phyloP scores from a whole-genome alignment of 768 basidiomycete species.

The Rhodocollybia butyracea region DNA sequence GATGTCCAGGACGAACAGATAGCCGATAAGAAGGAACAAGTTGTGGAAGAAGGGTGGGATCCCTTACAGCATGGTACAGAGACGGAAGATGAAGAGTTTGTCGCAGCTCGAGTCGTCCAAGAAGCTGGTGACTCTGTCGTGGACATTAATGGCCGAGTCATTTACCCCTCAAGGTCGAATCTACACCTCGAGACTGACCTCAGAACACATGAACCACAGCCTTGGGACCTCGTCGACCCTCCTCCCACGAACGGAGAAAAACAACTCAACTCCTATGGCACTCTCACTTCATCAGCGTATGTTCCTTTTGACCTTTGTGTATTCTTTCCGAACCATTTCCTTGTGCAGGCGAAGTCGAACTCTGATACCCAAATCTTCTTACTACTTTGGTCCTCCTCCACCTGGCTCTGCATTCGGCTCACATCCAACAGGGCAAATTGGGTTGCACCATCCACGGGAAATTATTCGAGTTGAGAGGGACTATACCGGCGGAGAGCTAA shows the following conservation, averaged over 20 bases:
- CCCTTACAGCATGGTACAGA: slow-evolving; percentile 13
- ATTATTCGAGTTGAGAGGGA: slow-evolving; percentile 91
- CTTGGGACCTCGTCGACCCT: slow-evolving; percentile 62
- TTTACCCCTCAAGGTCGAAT: slow-evolving; percentile 27
- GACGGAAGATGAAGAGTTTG: slow-evolving; percentile 7
- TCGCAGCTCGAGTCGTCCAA: slow-evolving; percentile 6
- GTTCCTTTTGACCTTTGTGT: slow-evolving; percentile 18
- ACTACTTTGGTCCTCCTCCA: slow-evolving; percentile 81
- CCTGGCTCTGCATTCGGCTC: slow-evolving; percentile 80
- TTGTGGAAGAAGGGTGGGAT: slow-evolving; percentile 16
- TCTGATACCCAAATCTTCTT: slow-evolving; percentile 73
- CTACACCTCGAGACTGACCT: slow-evolving; percentile 50
- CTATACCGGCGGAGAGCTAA: slow-evolving; percentile 85
- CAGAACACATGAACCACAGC: slow-evolving; percentile 53
- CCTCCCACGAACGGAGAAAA: slow-evolving; percentile 22
- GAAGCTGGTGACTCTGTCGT: slow-evolving; percentile 16
- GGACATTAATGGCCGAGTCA: slow-evolving; percentile 22
- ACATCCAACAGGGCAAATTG: slow-evolving; percentile 78
- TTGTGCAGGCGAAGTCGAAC: slow-evolving; percentile 35
- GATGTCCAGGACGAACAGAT: not conserved
- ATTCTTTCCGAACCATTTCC: slow-evolving; percentile 6
- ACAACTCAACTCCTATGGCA: slow-evolving; percentile 40
- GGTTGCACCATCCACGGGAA: slow-evolving; percentile 88
- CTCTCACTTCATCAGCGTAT: slow-evolving; percentile 37
- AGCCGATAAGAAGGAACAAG: slow-evolving; percentile 15